Percentiles rank a stretch among this genome's conserved stretches.
Evolutionary conservation across 1,284 basidiomycete species (phyloP).

Genomic region (Marasmius tenuissimus): DNA sequence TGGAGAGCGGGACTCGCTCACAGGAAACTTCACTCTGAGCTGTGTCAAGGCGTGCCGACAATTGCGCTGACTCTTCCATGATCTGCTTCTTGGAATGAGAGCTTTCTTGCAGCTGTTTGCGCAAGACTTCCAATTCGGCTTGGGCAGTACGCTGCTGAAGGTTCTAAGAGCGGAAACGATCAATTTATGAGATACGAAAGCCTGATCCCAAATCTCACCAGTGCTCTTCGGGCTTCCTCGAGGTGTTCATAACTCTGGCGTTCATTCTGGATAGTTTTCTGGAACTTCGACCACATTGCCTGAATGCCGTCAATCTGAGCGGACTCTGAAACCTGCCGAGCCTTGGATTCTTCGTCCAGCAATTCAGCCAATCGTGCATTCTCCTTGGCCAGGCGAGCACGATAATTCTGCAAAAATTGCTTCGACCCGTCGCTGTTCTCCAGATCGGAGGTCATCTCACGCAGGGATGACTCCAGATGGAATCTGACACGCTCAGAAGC

Average conservation of each 20-base stretch:
- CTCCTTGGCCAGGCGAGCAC: constrained; percentile 56
- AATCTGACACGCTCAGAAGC: constrained; percentile 67
- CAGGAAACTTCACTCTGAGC: constrained; percentile 62
- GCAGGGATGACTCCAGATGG: constrained; percentile 63
- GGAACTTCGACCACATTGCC: constrained; percentile 70
- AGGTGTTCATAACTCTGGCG: constrained; percentile 61
- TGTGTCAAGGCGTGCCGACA: constrained; percentile 58
- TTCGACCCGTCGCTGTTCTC: constrained; percentile 68
- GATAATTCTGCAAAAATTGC: constrained; percentile 60
- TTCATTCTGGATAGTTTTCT: constrained; percentile 59
- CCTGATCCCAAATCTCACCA: constrained; percentile 42
- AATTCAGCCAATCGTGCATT: constrained; percentile 56
- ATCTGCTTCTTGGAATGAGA: constrained; percentile 56
- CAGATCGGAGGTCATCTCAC: constrained; percentile 63
- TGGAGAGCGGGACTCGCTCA: constrained; percentile 27
- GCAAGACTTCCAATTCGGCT: constrained; percentile 62
- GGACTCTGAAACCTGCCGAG: constrained; percentile 57
- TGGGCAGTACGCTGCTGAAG: constrained; percentile 68
- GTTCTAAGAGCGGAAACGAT: constrained; percentile 37
- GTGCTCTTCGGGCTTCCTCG: constrained; percentile 71
- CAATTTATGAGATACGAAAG: not conserved
- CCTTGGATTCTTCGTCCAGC: constrained; percentile 65
- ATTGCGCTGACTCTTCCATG: constrained; percentile 53
- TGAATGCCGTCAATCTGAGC: constrained; percentile 66
- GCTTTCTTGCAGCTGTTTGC: constrained; percentile 60